Percentiles rank a stretch among this genome's conserved stretches.
These are phyloP conservation scores for Diaporthe sp. DNA, from an alignment of 2,329 filamentous ascomycete species.

Conservation along the genomic window DNA sequence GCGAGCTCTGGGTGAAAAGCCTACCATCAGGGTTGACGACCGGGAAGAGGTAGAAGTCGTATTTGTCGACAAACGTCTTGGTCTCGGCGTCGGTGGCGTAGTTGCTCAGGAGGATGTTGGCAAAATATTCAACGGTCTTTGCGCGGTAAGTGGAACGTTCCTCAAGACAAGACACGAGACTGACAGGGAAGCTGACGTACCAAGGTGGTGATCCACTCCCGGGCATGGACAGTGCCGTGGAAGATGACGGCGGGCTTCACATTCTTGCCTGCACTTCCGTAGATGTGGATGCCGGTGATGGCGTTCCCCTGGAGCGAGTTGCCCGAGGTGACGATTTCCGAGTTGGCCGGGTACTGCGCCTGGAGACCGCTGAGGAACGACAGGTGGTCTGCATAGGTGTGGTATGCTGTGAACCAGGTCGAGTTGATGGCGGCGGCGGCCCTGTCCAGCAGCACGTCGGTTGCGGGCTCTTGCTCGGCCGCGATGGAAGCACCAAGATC, in stretches of 20 bases:
- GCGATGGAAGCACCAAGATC: constrained; percentile 56
- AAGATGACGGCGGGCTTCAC: constrained; percentile 66
- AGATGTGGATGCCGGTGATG: constrained; percentile 75
- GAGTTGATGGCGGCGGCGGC: constrained; percentile 41
- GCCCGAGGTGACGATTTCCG: constrained; percentile 64
- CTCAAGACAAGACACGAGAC: no score
- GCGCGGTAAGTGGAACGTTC: background rate
- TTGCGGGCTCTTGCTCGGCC: constrained; percentile 46
- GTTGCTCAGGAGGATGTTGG: constrained; percentile 61
- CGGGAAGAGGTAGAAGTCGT: constrained; percentile 76
- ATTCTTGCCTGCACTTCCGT: constrained; percentile 59
- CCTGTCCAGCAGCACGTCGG: constrained; percentile 45
- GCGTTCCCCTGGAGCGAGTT: constrained; percentile 60
- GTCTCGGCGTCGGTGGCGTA: constrained; percentile 54
- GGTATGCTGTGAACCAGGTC: constrained; percentile 68
- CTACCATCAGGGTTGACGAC: constrained; percentile 73
- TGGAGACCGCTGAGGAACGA: constrained; percentile 62
- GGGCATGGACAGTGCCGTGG: constrained; percentile 71
- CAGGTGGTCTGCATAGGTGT: constrained; percentile 64
- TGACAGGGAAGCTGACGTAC: constrained; percentile 47
- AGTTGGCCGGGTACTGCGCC: constrained; percentile 57
- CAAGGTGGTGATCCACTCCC: constrained; percentile 72
- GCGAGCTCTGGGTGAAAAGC: constrained; percentile 28
- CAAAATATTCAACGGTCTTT: constrained; percentile 65
- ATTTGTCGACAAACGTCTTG: constrained; percentile 64